A percentile compares a stretch with the other conserved stretches of the same genome.
Evolutionary conservation across 805 yeast genomes (phyloP).

Genomic region (Wickerhamomyces mucosus): DNA sequence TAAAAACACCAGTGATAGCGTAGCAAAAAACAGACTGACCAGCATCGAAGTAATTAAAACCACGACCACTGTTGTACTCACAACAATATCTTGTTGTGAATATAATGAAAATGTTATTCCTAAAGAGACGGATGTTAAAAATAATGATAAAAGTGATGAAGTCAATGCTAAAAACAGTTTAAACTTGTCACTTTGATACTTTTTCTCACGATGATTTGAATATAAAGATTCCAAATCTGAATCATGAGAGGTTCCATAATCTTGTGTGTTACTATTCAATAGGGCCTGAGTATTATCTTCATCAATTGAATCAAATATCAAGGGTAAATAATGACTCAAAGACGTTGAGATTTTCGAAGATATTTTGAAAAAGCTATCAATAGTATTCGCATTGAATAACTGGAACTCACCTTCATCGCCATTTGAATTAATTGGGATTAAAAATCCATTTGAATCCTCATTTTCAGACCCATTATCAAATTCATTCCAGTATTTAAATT

Average conservation of each 20-base stretch:
- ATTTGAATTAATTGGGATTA: constrained; percentile 22
- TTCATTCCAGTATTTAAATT: constrained; percentile 53
- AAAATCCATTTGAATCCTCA: constrained; percentile 29
- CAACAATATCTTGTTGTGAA: constrained; percentile 14
- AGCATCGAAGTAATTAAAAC: constrained; percentile 32
- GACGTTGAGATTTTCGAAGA: constrained; percentile 7
- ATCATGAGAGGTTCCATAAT: constrained; percentile 2
- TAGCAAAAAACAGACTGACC: constrained; percentile 31
- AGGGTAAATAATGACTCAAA: constrained; percentile 11
- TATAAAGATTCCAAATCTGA: constrained; percentile 11
- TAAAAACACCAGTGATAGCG: constrained; percentile 35
- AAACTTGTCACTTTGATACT: constrained; percentile 31
- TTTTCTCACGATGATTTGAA: constrained; percentile 1
- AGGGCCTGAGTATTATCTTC: not conserved
- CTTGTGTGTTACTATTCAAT: not conserved
- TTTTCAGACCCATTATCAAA: constrained; percentile 54
- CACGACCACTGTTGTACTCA: constrained; percentile 18
- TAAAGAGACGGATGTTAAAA: constrained; percentile 33
- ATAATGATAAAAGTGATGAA: constrained; percentile 28
- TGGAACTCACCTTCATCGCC: constrained; percentile 20
- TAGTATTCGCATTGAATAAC: constrained; percentile 12
- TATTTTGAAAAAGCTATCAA: constrained; percentile 21
- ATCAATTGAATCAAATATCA: constrained; percentile 10
- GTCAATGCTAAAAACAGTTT: constrained; percentile 34
- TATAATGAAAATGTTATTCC: constrained; percentile 29